A percentile compares a stretch with the other conserved stretches of the same genome.
Conservation (phyloP, 192 early-diverging fungal genomes). For the Funneliformis mosseae region DNA sequence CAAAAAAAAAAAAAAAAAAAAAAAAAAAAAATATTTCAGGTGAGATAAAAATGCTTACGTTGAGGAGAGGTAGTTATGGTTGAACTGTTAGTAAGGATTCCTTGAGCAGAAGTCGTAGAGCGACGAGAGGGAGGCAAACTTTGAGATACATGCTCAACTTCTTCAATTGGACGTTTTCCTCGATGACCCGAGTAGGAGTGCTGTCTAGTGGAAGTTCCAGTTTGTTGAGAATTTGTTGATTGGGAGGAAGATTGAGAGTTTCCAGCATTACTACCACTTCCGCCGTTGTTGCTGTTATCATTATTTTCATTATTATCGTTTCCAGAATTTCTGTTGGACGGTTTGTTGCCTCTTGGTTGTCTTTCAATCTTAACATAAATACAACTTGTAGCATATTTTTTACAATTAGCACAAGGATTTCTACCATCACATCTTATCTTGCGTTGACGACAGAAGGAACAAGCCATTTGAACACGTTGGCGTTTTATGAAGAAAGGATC, state of each 20-base stretch:
- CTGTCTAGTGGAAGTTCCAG: background rate
- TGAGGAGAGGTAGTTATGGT: background rate
- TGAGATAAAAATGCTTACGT: background rate
- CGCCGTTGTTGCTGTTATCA: background rate
- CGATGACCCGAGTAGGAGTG: background rate
- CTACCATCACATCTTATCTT: slow-evolving; percentile 17
- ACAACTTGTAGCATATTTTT: slow-evolving; percentile 10
- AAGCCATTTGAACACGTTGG: slow-evolving; percentile 17
- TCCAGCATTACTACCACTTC: background rate
- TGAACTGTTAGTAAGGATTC: background rate
- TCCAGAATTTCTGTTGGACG: background rate
- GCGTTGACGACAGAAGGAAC: slow-evolving; percentile 21
- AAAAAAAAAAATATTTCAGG: background rate
- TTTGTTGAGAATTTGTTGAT: background rate
- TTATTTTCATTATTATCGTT: background rate
- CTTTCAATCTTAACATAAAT: slow-evolving; percentile 9
- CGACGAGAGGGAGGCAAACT: slow-evolving; percentile 16
- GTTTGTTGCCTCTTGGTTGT: background rate
- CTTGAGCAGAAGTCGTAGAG: background rate
- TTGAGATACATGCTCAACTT: background rate
- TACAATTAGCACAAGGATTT: slow-evolving; percentile 20
- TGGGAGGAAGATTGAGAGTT: background rate
- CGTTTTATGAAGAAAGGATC: slow-evolving; percentile 25
- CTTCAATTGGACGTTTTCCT: slow-evolving; percentile 20
- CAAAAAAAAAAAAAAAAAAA: background rate